phyloP scores from a whole-genome alignment of 2,329 filamentous ascomycete species.

The Ophiostoma pallidulum region DNA sequence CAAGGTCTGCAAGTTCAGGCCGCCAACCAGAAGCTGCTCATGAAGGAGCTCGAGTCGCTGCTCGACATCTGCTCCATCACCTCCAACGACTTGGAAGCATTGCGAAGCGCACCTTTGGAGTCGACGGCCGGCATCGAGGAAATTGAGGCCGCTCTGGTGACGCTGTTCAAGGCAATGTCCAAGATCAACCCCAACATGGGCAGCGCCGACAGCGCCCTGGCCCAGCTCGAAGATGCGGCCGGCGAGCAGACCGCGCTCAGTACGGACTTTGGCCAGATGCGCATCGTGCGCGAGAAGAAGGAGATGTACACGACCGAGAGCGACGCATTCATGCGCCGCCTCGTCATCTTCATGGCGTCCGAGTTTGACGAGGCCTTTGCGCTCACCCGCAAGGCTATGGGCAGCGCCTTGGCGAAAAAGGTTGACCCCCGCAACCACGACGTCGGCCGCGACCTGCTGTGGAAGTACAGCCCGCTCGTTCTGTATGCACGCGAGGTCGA shows the following conservation, averaged over 20 bases:
- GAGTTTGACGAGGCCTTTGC: conserved; percentile 70
- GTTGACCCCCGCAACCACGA: conserved; percentile 64
- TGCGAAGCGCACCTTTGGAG: conserved; percentile 65
- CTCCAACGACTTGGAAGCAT: conserved; percentile 59
- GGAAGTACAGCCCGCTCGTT: conserved; percentile 81
- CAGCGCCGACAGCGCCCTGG: conserved; percentile 22
- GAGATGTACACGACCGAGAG: conserved; percentile 77
- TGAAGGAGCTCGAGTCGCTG: conserved; percentile 80
- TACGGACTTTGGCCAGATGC: conserved; percentile 78
- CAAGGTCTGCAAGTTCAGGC: conserved; percentile 96
- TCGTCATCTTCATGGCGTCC: conserved; percentile 72
- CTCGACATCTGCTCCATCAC: conserved; percentile 88
- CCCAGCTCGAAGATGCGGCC: conserved; percentile 30
- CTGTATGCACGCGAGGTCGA: conserved; percentile 85
- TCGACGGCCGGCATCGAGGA: conserved; percentile 60
- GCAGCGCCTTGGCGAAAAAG: conserved; percentile 52
- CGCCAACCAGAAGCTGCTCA: conserved; percentile 89
- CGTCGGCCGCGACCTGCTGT: conserved; percentile 61
- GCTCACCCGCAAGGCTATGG: conserved; percentile 56
- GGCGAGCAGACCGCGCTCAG: conserved; percentile 42
- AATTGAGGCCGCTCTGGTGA: conserved; percentile 67
- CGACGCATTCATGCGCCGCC: conserved; percentile 62
- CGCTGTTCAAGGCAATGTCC: conserved; percentile 82
- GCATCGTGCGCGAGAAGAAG: conserved; percentile 88
- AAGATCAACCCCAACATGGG: conserved; percentile 82